Evolutionary conservation across 805 yeast species (phyloP).

Genomic region (Kluyveromyces wickerhamii): DNA sequence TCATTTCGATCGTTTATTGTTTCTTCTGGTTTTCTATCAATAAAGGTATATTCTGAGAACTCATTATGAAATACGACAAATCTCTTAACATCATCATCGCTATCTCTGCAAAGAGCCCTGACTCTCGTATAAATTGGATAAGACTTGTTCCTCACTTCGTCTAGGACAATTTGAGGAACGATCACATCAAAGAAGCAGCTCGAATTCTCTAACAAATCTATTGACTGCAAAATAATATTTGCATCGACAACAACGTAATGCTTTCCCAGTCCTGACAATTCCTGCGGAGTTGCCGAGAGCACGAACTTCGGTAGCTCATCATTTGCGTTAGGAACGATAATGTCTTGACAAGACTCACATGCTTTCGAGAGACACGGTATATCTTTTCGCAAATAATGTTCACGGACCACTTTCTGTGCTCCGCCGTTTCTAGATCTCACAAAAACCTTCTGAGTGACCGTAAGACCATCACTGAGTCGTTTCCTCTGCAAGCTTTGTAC

Average conservation of each 20-base stretch:
- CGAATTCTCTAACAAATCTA: constrained; percentile 76
- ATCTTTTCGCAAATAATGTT: constrained; percentile 86
- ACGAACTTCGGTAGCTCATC: constrained; percentile 61
- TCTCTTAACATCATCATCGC: constrained; percentile 57
- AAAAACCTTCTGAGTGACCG: constrained; percentile 82
- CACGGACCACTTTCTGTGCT: constrained; percentile 86
- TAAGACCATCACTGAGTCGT: constrained; percentile 42
- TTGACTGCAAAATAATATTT: constrained; percentile 78
- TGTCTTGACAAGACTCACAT: constrained; percentile 54
- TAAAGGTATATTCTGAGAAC: constrained; percentile 64
- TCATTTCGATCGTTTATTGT: constrained; percentile 85
- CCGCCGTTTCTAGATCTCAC: constrained; percentile 86
- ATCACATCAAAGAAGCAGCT: constrained; percentile 81
- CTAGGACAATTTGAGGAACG: constrained; percentile 90
- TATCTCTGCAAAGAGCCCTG: constrained; percentile 59
- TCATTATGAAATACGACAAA: constrained; percentile 92
- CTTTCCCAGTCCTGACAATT: constrained; percentile 42
- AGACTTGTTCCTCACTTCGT: constrained; percentile 83
- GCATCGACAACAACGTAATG: constrained; percentile 87
- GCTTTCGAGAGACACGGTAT: constrained; percentile 80
- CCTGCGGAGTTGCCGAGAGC: constrained; percentile 54
- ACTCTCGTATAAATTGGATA: constrained; percentile 82
- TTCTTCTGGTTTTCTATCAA: constrained; percentile 55
- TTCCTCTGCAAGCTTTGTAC: constrained; percentile 27
- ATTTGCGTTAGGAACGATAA: constrained; percentile 49